A percentile compares a stretch with the other conserved stretches of the same genome.
phyloP scores from a whole-genome alignment of 2,329 filamentous ascomycete species.

The Trichoderma koningiopsis region DNA sequence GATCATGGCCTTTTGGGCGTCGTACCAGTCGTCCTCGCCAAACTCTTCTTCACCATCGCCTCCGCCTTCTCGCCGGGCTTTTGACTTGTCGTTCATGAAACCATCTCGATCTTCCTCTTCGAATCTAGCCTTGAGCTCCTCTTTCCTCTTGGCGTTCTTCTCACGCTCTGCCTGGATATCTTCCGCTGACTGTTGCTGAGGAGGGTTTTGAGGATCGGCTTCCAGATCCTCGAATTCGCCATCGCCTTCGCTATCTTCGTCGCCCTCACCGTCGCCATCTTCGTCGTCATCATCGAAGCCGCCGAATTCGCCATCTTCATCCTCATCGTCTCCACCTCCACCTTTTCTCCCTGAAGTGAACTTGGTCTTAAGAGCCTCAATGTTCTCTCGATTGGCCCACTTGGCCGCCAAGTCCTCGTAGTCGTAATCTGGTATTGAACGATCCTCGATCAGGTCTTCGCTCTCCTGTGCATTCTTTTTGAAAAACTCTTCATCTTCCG shows the following conservation, averaged over 20 bases:
- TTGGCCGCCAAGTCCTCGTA: slow-evolving; percentile 80
- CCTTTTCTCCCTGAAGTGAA: slow-evolving; percentile 65
- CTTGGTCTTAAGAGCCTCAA: slow-evolving; percentile 71
- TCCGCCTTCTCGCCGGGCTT: slow-evolving; percentile 69
- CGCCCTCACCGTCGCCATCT: slow-evolving; percentile 61
- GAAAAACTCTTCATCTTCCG: slow-evolving; percentile 66
- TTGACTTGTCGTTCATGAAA: slow-evolving; percentile 85
- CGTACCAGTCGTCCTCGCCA: slow-evolving; percentile 98
- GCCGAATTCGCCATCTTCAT: slow-evolving; percentile 55
- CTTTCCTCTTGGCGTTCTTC: slow-evolving; percentile 87
- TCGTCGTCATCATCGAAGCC: slow-evolving; percentile 62
- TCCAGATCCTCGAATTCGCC: slow-evolving; percentile 87
- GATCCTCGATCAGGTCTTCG: slow-evolving; percentile 76
- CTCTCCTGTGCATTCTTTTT: slow-evolving; percentile 64
- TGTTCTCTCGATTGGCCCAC: slow-evolving; percentile 78
- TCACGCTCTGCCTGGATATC: slow-evolving; percentile 84
- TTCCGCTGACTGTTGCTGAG: slow-evolving; percentile 48
- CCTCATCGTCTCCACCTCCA: slow-evolving; percentile 36
- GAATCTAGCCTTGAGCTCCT: slow-evolving; percentile 90
- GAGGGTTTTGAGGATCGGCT: slow-evolving; percentile 34
- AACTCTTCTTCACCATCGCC: slow-evolving; percentile 74
- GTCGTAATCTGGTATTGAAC: slow-evolving; percentile 75
- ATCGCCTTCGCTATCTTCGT: slow-evolving; percentile 70
- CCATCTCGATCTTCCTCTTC: slow-evolving; percentile 98
- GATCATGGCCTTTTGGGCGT: slow-evolving; percentile 89